Conservation (phyloP, 164 flowering plant genomes). For the Amborella trichopoda region DNA sequence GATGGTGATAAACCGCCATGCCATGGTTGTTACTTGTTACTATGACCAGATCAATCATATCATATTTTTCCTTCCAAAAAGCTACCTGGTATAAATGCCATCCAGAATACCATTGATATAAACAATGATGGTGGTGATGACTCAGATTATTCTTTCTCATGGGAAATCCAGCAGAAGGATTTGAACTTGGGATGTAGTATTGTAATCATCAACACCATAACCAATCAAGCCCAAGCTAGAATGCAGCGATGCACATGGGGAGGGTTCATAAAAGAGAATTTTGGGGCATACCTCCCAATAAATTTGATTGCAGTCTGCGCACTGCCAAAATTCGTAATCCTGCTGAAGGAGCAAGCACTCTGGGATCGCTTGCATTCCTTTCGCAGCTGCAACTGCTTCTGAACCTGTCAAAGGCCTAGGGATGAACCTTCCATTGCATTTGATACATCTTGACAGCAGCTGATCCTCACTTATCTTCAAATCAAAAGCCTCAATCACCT, state of each 20-base stretch:
- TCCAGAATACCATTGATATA: neutral
- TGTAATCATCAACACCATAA: no score
- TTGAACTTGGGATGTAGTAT: neutral
- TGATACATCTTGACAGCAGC: conserved; percentile 94
- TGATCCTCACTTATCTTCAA: conserved; percentile 64
- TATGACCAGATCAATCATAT: no score
- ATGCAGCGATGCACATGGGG: neutral
- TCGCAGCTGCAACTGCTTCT: conserved; percentile 86
- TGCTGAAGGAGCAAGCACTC: conserved; percentile 61
- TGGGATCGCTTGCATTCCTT: conserved; percentile 91
- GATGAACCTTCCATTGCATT: conserved; percentile 87
- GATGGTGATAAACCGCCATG: no score
- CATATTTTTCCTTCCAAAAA: no score
- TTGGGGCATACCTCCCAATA: conserved; percentile 80
- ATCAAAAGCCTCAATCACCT: conserved; percentile 75
- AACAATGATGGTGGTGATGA: neutral
- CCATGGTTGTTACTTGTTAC: no score
- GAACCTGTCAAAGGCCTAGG: conserved; percentile 74
- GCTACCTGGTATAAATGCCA: neutral
- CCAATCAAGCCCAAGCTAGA: neutral
- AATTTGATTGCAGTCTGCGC: conserved; percentile 79
- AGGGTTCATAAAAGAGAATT: neutral
- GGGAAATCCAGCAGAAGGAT: neutral
- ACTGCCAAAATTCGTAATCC: conserved; percentile 91
- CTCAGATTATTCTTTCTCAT: neutral